Evolutionary conservation across 208 protist species (phyloP), one percentile per base, ranked within the genome.

Genomic region (Trypanosoma avium): DNA sequence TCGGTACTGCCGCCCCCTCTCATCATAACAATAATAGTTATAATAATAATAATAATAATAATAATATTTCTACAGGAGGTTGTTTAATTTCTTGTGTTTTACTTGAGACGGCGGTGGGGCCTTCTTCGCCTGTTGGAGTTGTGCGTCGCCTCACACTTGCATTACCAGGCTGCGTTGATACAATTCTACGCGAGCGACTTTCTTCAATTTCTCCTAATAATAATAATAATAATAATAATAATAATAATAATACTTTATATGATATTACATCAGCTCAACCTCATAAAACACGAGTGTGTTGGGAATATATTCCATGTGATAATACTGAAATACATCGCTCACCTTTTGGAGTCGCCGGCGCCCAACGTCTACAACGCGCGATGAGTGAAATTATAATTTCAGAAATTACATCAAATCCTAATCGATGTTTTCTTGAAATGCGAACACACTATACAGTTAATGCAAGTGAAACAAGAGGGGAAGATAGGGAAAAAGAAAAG

Each of bases 381-480:
- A 36, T 45, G 0, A 84, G 70, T 6, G 55, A 59, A 7, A 71
- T 77, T 33, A 67, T 46, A 22, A 52, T 89, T 15, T 70, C 54
- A n/a, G 38, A 4, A 15, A 70, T 89, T 17, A 79, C 73, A 1
- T 68, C 58, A 21, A 69, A 75, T 40, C 64, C 66, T 4, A 80
- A 89, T 45, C 63, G 67, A 53, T 89, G 82, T 71, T 83, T 79
- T 52, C 59, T 89, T 0, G 76, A 81, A 19, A 60, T 82, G 27
- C 55, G 38, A 29, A 73, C 76, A 7, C 61, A 27, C 4, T 63
- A 61, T 38, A 43, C n/a, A 12, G 52, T 80, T 2, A 54, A 61
- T 32, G 15, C 85, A 22, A 48, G 29, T 9, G 27, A 54, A 0
- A 42, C 73, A 17, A 35, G 66, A 12, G 54, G 45, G 13, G 35